These are phyloP conservation scores for Heliocybe sulcata DNA, from an alignment of 1,284 basidiomycete genomes.

Conservation along the genomic window DNA sequence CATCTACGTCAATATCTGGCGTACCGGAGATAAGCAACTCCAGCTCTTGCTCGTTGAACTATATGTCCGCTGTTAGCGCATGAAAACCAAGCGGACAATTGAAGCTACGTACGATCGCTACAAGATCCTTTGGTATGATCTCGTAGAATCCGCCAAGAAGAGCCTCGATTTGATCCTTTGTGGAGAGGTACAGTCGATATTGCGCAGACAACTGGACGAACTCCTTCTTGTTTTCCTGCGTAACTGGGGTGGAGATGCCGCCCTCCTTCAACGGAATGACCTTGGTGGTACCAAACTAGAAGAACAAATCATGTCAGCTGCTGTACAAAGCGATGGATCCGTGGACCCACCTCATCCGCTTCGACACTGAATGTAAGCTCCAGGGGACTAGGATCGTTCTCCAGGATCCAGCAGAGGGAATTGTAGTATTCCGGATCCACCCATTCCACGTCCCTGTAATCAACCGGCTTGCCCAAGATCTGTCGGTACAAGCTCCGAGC, in stretches of 20 bases:
- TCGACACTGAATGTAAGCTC: slow-evolving; percentile 90
- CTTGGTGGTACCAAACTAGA: slow-evolving; percentile 82
- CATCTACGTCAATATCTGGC: slow-evolving; percentile 98
- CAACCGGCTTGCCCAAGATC: slow-evolving; percentile 85
- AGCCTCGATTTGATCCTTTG: slow-evolving; percentile 94
- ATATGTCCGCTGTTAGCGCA: slow-evolving; percentile 7
- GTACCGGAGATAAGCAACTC: slow-evolving; percentile 97
- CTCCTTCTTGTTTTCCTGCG: slow-evolving; percentile 94
- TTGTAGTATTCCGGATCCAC: slow-evolving; percentile 97
- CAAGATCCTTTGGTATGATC: slow-evolving; percentile 83
- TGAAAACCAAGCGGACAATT: background rate
- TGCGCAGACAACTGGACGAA: slow-evolving; percentile 91
- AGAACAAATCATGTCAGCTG: slow-evolving; percentile 4
- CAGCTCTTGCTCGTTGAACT: slow-evolving; percentile 98
- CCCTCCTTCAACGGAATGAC: slow-evolving; percentile 82
- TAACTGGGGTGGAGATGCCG: slow-evolving; percentile 79
- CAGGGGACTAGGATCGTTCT: slow-evolving; percentile 81
- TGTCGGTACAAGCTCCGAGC: slow-evolving; percentile 93
- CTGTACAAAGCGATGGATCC: slow-evolving; percentile 4
- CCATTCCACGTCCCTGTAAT: slow-evolving; percentile 92
- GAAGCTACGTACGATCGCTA: slow-evolving; percentile 56
- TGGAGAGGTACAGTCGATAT: slow-evolving; percentile 90
- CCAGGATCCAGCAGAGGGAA: slow-evolving; percentile 85
- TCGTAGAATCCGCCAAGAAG: slow-evolving; percentile 94
- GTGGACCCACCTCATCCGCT: slow-evolving; percentile 72